Percentiles rank a stretch among this genome's conserved stretches.
Evolutionary conservation across 345 rosid genomes (phyloP).

Genomic region (Erodium maritimum): DNA sequence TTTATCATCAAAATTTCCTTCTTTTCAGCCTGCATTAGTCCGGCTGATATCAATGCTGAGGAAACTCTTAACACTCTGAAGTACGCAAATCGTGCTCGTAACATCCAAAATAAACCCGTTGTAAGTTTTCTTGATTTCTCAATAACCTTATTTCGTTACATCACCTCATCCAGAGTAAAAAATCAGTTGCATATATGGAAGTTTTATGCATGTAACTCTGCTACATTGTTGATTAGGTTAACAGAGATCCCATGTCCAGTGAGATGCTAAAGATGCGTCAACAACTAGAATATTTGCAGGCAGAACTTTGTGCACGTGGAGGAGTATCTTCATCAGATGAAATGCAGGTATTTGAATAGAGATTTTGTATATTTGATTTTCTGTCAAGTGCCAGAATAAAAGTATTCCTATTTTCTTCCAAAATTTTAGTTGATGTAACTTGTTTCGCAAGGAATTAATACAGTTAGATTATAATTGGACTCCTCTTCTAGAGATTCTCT

Average conservation of each 20-base stretch:
- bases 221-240: constrained; percentile 41
- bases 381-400: background rate
- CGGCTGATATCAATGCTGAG: constrained; percentile 97
- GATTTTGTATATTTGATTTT: background rate
- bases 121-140: constrained; percentile 39
- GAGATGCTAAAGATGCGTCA: constrained; percentile 98
- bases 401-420: background rate
- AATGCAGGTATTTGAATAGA: constrained; percentile 49
- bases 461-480: too few relatives aligned
- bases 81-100: constrained; percentile 99
- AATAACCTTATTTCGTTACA: background rate
- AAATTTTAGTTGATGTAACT: background rate
- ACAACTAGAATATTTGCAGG: constrained; percentile 84
- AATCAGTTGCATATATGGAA: background rate
- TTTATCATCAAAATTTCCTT: constrained; percentile 2
- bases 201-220: constrained; percentile 3
- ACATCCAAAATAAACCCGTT: constrained; percentile 91
- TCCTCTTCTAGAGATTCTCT: too few relatives aligned
- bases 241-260: constrained; percentile 90
- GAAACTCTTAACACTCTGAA: constrained; percentile 93
- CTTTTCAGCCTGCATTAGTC: constrained; percentile 87
- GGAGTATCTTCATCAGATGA: constrained; percentile 63
- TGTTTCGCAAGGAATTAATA: background rate
- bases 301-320: constrained; percentile 83
- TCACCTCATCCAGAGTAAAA: constrained; percentile 2